Evolutionary conservation across 495 filamentous ascomycete genomes (phyloP).

Genomic region (Penicillium fimorum): DNA sequence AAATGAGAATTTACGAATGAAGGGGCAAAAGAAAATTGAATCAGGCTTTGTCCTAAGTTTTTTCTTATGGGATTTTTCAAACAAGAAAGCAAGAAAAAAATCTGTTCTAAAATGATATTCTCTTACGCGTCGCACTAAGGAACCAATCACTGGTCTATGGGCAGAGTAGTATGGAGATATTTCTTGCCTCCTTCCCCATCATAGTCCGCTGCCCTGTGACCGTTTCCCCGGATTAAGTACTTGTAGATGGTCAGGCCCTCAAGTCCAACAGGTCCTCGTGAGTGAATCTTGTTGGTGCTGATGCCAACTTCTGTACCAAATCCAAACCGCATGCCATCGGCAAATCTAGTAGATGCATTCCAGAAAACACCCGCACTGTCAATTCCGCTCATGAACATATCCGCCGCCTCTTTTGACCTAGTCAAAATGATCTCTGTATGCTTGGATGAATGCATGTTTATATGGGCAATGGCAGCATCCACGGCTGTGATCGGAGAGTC

Average conservation of each 20-base stretch:
- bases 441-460: slow-evolving; percentile 88
- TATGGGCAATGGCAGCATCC: slow-evolving; percentile 75
- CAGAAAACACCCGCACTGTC: slow-evolving; percentile 94
- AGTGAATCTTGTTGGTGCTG: slow-evolving; percentile 97
- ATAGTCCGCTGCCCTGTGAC: slow-evolving; percentile 73
- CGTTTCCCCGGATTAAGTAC: slow-evolving; percentile 79
- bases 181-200: slow-evolving; percentile 58
- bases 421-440: slow-evolving; percentile 95
- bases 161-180: slow-evolving; percentile 34
- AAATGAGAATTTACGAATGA: slow-evolving; percentile 27
- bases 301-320: slow-evolving; percentile 98
- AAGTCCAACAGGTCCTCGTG: slow-evolving; percentile 86
- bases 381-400: slow-evolving; percentile 75
- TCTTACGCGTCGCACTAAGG: not conserved
- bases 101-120: slow-evolving; percentile 17
- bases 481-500: slow-evolving; percentile 38
- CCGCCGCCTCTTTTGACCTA: slow-evolving; percentile 58
- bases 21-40: slow-evolving; percentile 36
- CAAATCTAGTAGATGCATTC: slow-evolving; percentile 93
- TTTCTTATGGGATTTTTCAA: slow-evolving; percentile 30
- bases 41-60: slow-evolving; percentile 33
- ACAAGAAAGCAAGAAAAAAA: slow-evolving; percentile 17
- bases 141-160: slow-evolving; percentile 9
- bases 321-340: slow-evolving; percentile 94
- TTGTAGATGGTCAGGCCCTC: slow-evolving; percentile 97